Evolutionary conservation across 108 stramenopile species (phyloP).

Genomic region (Cyclotella choctawhatcheeana): DNA sequence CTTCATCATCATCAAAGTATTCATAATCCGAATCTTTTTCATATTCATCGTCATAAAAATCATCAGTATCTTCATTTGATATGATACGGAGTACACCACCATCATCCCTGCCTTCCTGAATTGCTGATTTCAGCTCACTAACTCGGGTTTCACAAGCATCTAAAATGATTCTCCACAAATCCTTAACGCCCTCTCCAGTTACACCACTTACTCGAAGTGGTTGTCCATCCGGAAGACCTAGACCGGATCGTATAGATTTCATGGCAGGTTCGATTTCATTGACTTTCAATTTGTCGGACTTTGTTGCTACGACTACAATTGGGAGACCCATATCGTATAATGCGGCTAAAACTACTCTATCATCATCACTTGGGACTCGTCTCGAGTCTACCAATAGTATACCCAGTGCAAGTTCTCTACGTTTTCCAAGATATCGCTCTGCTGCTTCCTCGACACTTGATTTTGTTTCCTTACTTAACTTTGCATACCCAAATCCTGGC

Average conservation of each 20-base stretch:
- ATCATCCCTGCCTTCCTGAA: slow-evolving; percentile 56
- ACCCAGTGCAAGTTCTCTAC: slow-evolving; percentile 84
- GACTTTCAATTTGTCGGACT: slow-evolving; percentile 85
- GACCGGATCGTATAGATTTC: slow-evolving; percentile 56
- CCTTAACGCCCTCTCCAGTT: slow-evolving; percentile 75
- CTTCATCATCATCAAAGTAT: slow-evolving; percentile 58
- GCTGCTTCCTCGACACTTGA: slow-evolving; percentile 81
- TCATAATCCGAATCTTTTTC: slow-evolving; percentile 38
- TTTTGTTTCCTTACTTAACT: slow-evolving; percentile 82
- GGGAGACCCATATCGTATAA: slow-evolving; percentile 86
- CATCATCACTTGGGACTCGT: slow-evolving; percentile 80
- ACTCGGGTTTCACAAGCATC: slow-evolving; percentile 83
- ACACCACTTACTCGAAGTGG: slow-evolving; percentile 74
- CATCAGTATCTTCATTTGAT: slow-evolving; percentile 32
- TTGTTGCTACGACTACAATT: slow-evolving; percentile 88
- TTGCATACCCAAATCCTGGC: slow-evolving; percentile 97
- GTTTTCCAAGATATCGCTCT: slow-evolving; percentile 83
- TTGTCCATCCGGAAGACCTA: slow-evolving; percentile 83
- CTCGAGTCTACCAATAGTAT: slow-evolving; percentile 90
- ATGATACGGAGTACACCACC: slow-evolving; percentile 41
- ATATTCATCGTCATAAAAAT: slow-evolving; percentile 27
- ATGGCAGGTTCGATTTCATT: slow-evolving; percentile 55
- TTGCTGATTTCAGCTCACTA: slow-evolving; percentile 55
- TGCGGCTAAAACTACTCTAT: slow-evolving; percentile 85
- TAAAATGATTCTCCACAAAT: slow-evolving; percentile 82